Evolutionary conservation across 345 rosid genomes (phyloP).

Genomic region (Carallia brachiata): DNA sequence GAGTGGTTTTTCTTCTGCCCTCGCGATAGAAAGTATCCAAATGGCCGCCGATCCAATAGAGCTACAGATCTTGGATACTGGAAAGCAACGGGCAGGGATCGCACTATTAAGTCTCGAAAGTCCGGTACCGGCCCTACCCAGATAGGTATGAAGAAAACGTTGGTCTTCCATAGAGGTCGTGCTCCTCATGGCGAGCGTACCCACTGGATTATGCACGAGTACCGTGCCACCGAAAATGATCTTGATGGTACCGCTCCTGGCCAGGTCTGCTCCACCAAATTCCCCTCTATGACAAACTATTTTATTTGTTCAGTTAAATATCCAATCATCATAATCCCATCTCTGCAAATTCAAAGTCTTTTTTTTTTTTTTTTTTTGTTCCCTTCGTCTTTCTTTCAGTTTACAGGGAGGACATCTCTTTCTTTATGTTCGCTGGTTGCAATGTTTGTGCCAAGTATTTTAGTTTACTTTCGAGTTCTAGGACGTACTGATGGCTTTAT

Average conservation of each 20-base stretch:
- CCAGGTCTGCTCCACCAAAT: slow-evolving; percentile 40
- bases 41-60: slow-evolving; percentile 86
- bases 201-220: slow-evolving; percentile 93
- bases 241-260: slow-evolving; percentile 80
- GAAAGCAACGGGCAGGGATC: slow-evolving; percentile 94
- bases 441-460: too few relatives aligned
- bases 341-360: too few relatives aligned
- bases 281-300: not conserved
- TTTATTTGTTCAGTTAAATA: not conserved
- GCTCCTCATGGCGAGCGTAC: slow-evolving; percentile 89
- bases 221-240: slow-evolving; percentile 66
- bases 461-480: too few relatives aligned
- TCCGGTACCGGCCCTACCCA: slow-evolving; percentile 12
- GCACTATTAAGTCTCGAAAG: slow-evolving; percentile 67
- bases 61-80: slow-evolving; percentile 93
- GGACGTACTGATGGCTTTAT: too few relatives aligned
- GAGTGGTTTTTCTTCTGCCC: slow-evolving; percentile 99
- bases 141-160: slow-evolving; percentile 92
- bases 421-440: too few relatives aligned
- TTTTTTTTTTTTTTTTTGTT: too few relatives aligned
- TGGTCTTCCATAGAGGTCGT: slow-evolving; percentile 84
- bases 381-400: too few relatives aligned
- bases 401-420: too few relatives aligned
- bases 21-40: slow-evolving; percentile 86
- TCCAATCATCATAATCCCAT: too few relatives aligned